Evolutionary conservation across 805 yeast species (phyloP).

Genomic region (Lipomyces mesembrius): DNA sequence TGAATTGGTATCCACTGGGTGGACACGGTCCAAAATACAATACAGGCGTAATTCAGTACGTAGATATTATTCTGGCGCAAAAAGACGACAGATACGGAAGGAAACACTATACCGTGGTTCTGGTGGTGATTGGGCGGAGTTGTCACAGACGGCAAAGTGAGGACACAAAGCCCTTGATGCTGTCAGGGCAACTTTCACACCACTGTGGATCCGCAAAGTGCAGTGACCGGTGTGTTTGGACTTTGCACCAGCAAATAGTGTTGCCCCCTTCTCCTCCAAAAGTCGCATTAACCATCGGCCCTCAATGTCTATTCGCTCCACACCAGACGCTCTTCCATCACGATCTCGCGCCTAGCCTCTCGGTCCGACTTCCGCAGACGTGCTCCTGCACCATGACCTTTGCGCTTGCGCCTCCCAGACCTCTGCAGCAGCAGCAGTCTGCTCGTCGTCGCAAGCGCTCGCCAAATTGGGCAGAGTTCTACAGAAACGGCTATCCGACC

Average conservation of each 20-base stretch:
- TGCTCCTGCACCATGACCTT: constrained; percentile 11
- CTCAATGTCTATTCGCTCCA: neutral
- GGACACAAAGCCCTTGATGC: too few relatives aligned
- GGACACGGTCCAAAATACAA: too few relatives aligned
- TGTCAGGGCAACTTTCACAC: too few relatives aligned
- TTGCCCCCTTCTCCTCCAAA: neutral
- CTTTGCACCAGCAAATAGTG: neutral
- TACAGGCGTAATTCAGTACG: too few relatives aligned
- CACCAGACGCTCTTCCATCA: neutral
- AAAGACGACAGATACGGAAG: too few relatives aligned
- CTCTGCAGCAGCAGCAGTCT: constrained; percentile 6
- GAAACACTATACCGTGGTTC: too few relatives aligned
- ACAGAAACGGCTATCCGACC: constrained; percentile 43
- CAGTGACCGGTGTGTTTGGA: too few relatives aligned
- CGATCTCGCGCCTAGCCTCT: neutral
- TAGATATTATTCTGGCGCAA: too few relatives aligned
- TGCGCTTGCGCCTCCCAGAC: constrained; percentile 3
- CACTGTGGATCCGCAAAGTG: too few relatives aligned
- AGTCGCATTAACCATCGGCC: neutral
- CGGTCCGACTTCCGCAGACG: neutral
- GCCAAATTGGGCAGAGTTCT: constrained; percentile 44
- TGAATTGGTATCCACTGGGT: too few relatives aligned
- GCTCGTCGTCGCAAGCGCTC: constrained; percentile 27
- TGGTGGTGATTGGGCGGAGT: too few relatives aligned
- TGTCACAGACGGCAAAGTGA: too few relatives aligned